These are phyloP conservation scores for Vinca minor DNA, from an alignment of 257 asterid genomes.

Conservation along the genomic window DNA sequence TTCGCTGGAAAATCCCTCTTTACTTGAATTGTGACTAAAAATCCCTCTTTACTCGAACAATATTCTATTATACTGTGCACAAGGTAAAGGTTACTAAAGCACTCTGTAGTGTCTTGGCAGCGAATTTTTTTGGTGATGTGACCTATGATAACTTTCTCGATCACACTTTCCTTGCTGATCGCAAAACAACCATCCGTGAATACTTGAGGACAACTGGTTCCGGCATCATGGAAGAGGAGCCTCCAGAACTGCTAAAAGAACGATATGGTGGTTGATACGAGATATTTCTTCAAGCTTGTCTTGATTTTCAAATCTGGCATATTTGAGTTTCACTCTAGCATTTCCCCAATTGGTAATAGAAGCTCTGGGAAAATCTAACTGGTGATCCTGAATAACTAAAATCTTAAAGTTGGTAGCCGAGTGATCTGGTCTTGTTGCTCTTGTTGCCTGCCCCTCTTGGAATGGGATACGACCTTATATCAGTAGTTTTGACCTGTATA, in stretches of 20 bases:
- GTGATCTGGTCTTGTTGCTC: neutral
- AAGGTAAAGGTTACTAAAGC: neutral
- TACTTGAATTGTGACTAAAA: no score
- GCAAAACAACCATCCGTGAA: constrained; percentile 71
- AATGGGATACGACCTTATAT: neutral
- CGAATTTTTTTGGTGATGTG: constrained; percentile 57
- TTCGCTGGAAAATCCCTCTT: no score
- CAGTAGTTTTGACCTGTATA: neutral
- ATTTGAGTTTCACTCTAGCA: neutral
- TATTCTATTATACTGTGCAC: neutral
- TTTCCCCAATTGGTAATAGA: no score
- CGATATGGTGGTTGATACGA: constrained; percentile 71
- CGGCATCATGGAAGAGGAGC: constrained; percentile 90
- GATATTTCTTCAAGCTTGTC: neutral
- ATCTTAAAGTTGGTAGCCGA: neutral
- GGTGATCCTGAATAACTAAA: neutral
- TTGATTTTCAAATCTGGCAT: no score
- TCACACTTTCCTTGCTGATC: constrained; percentile 82
- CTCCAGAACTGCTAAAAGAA: constrained; percentile 52
- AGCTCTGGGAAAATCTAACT: neutral
- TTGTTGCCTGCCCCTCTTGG: neutral
- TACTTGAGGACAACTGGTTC: constrained; percentile 63
- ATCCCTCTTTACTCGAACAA: neutral
- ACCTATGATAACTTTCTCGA: constrained; percentile 73
- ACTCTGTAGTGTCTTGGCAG: constrained; percentile 79